Evolutionary conservation across 2,329 filamentous ascomycete genomes (phyloP), one percentile per base, ranked within the genome.

Genomic region (Xylaria sp.): DNA sequence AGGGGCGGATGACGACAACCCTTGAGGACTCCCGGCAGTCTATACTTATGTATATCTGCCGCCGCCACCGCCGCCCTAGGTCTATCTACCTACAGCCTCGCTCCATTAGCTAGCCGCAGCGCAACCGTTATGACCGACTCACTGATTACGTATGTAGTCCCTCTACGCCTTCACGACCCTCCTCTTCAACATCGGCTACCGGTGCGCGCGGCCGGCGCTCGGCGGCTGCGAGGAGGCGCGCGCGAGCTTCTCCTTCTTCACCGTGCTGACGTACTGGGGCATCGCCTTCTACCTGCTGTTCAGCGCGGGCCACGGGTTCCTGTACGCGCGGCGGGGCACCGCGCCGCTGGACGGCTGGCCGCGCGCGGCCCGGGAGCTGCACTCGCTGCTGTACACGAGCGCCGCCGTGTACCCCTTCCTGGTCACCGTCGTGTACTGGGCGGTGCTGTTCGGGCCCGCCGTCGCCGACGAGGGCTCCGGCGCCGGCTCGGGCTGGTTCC

Each of bases 191-290:
- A 84, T 92, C 68, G 85, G 78, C 56, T 90, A 82, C 78, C 74
- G 83, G 56, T 85, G 85, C 66, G 74, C 77, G n/a, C 78, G 83
- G 68, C 69, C 71, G 29, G 47, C 57, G 1, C 61, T 67, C 9
- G 75, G 74, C 56, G 75, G 79, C 44, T 80, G 78, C 67, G 60
- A 67, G 29, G 67, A 65, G 1, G 80, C 83, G 21, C 74, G 77
- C 48, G 72, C 77, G 42, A 81, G 80, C 42, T 94, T 95, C 76
- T 90, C 86, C 64, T 95, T 85, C 78, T 95, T 96, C 76, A 95
- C 91, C 22, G 78, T 86, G 66, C 76, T 94, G 54, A 90, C 88
- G 8, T 94, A 88, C 78, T 94, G 89, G 89, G 90, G 90, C 1
- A 74, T 93, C 34, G 86, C 83, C 20, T 93, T 92, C 74, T 96